These are phyloP conservation scores for Saccharomycopsis guyanensis DNA, from an alignment of 805 yeast genomes.

Conservation along the genomic window DNA sequence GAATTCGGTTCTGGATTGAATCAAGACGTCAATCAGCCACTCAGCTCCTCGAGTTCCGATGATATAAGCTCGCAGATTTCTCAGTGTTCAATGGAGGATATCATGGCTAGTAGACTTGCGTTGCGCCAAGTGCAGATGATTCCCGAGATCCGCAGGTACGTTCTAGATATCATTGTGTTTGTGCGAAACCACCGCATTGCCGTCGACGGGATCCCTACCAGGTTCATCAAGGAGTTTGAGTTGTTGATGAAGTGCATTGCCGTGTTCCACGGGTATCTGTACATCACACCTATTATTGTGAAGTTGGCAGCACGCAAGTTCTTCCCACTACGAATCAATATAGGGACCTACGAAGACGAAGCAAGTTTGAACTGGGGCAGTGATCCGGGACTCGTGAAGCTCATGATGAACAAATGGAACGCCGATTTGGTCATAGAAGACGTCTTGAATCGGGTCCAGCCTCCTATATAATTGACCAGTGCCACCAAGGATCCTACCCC, in stretches of 20 bases:
- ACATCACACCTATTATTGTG: slow-evolving; percentile 47
- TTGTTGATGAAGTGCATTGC: slow-evolving; percentile 34
- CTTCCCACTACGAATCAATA: slow-evolving; percentile 39
- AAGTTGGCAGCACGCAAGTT: slow-evolving; percentile 41
- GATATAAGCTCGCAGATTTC: background rate
- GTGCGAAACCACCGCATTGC: slow-evolving; percentile 50
- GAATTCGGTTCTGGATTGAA: slow-evolving; percentile 3
- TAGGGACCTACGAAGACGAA: slow-evolving; percentile 38
- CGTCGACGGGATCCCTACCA: slow-evolving; percentile 43
- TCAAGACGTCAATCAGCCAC: background rate
- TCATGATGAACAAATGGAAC: slow-evolving; percentile 38
- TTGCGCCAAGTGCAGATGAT: slow-evolving; percentile 30
- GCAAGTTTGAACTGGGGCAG: slow-evolving; percentile 51
- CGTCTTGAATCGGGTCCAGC: slow-evolving; percentile 41
- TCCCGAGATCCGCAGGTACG: slow-evolving; percentile 45
- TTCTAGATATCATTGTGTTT: slow-evolving; percentile 48
- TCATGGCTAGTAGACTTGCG: slow-evolving; percentile 12
- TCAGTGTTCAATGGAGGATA: background rate
- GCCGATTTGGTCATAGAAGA: slow-evolving; percentile 44
- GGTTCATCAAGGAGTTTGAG: slow-evolving; percentile 36
- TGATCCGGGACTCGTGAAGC: slow-evolving; percentile 35
- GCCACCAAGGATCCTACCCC: no score
- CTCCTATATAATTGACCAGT: slow-evolving; percentile 45
- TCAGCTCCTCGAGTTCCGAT: background rate
- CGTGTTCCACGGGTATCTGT: slow-evolving; percentile 33